Percentiles rank a stretch among this genome's conserved stretches.
phyloP scores from a whole-genome alignment of 192 early-diverging fungal genomes.

The Lunasporangiospora selenospora region DNA sequence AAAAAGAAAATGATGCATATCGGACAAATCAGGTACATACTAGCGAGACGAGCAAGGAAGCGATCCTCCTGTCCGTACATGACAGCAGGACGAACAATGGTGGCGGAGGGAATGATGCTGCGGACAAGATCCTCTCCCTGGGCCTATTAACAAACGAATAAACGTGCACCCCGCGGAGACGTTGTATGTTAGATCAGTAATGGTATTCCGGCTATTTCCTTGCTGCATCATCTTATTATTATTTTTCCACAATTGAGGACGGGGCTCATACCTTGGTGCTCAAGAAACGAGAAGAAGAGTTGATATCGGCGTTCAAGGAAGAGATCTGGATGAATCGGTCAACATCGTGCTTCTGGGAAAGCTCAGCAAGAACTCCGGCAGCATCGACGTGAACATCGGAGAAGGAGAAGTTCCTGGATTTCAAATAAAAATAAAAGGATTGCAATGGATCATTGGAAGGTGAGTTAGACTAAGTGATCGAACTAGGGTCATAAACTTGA shows the following conservation, averaged over 20 bases:
- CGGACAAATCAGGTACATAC: constrained; percentile 33
- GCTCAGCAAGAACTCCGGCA: constrained; percentile 80
- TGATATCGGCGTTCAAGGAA: constrained; percentile 77
- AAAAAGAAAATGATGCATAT: constrained; percentile 43
- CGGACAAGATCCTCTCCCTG: constrained; percentile 90
- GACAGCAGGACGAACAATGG: constrained; percentile 89
- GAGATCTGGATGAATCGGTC: constrained; percentile 91
- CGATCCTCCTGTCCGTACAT: constrained; percentile 94
- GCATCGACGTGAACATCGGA: constrained; percentile 86
- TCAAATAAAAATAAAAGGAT: background rate
- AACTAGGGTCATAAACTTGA: too few relatives aligned
- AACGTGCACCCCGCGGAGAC: too few relatives aligned
- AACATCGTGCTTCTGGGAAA: constrained; percentile 81
- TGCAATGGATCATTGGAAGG: background rate
- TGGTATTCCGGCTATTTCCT: too few relatives aligned
- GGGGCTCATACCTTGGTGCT: constrained; percentile 77
- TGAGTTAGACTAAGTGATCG: background rate
- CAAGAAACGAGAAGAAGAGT: constrained; percentile 80
- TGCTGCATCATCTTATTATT: too few relatives aligned
- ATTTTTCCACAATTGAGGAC: too few relatives aligned
- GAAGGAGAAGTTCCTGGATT: constrained; percentile 88
- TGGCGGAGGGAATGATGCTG: constrained; percentile 90
- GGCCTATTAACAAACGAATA: constrained; percentile 64
- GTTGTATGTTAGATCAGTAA: too few relatives aligned
- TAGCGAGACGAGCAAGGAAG: constrained; percentile 90